Evolutionary conservation across 768 basidiomycete genomes (phyloP).

Genomic region (Glaciozyma martinii): DNA sequence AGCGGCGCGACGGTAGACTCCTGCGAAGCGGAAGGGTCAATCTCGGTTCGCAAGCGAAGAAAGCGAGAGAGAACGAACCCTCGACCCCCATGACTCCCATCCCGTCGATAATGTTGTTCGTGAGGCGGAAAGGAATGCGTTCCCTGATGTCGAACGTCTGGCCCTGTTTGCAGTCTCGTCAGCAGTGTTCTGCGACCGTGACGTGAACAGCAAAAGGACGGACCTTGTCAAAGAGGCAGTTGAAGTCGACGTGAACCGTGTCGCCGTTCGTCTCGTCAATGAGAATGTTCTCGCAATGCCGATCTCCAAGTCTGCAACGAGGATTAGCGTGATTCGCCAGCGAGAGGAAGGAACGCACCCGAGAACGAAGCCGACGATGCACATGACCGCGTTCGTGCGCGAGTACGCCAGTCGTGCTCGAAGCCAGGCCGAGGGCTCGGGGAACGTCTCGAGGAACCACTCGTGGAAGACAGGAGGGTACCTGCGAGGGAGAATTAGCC

Average conservation of each 20-base stretch:
- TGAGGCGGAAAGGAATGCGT: conserved; percentile 85
- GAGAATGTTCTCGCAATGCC: conserved; percentile 93
- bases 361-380: conserved; percentile 93
- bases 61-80: conserved; percentile 45
- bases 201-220: conserved; percentile 10
- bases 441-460: conserved; percentile 95
- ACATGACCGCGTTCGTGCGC: conserved; percentile 91
- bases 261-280: conserved; percentile 82
- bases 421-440: conserved; percentile 92
- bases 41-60: neutral
- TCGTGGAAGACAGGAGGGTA: conserved; percentile 84
- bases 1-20: conserved; percentile 81
- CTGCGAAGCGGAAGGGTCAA: conserved; percentile 40
- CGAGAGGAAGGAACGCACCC: conserved; percentile 52
- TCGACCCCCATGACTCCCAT: conserved; percentile 88
- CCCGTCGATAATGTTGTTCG: conserved; percentile 85
- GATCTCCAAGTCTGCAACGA: conserved; percentile 72
- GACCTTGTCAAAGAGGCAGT: conserved; percentile 94
- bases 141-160: conserved; percentile 80
- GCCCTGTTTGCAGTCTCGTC: conserved; percentile 45
- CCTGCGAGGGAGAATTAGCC: conserved; percentile 42
- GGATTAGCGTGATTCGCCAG: neutral
- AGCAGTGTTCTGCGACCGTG: neutral
- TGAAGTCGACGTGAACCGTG: conserved; percentile 92
- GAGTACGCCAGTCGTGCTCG: conserved; percentile 75